These are phyloP conservation scores for Tricholomella constricta DNA, from an alignment of 768 basidiomycete species.

Conservation along the genomic window DNA sequence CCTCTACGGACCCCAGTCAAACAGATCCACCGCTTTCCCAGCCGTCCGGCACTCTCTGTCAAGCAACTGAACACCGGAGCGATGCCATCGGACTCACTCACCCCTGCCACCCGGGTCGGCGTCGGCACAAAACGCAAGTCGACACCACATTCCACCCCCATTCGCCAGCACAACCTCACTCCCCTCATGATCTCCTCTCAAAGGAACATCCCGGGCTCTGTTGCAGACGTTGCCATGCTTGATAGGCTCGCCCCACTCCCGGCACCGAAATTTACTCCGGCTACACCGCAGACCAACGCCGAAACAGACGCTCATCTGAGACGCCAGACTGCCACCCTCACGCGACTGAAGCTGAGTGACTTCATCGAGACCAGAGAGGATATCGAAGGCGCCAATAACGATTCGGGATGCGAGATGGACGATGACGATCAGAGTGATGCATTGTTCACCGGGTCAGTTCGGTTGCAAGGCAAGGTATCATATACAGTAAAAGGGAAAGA, in stretches of 20 bases:
- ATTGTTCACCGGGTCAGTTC: constrained; percentile 31
- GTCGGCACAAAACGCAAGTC: constrained; percentile 72
- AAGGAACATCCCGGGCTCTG: constrained; percentile 28
- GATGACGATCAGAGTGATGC: constrained; percentile 40
- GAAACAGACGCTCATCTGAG: constrained; percentile 53
- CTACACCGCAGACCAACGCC: constrained; percentile 54
- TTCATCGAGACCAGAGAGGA: constrained; percentile 48
- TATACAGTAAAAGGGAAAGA: constrained; percentile 45
- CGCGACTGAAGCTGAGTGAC: constrained; percentile 60
- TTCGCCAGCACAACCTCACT: constrained; percentile 49
- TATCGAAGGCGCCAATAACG: constrained; percentile 41
- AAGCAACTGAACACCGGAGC: constrained; percentile 34
- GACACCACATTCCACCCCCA: constrained; percentile 53
- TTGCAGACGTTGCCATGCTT: constrained; percentile 42
- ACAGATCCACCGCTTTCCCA: constrained; percentile 39
- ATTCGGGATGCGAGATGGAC: constrained; percentile 54
- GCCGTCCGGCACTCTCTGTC: constrained; percentile 44
- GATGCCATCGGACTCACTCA: constrained; percentile 20
- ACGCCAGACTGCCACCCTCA: constrained; percentile 66
- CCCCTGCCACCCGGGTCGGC: constrained; percentile 33
- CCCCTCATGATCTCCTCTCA: constrained; percentile 50
- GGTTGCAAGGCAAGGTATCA: constrained; percentile 22
- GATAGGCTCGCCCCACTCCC: constrained; percentile 58
- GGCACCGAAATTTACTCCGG: constrained; percentile 48
- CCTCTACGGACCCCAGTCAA: constrained; percentile 67